These are phyloP conservation scores for Tremellales sp. DNA, from an alignment of 1,284 basidiomycete species.

Conservation along the genomic window DNA sequence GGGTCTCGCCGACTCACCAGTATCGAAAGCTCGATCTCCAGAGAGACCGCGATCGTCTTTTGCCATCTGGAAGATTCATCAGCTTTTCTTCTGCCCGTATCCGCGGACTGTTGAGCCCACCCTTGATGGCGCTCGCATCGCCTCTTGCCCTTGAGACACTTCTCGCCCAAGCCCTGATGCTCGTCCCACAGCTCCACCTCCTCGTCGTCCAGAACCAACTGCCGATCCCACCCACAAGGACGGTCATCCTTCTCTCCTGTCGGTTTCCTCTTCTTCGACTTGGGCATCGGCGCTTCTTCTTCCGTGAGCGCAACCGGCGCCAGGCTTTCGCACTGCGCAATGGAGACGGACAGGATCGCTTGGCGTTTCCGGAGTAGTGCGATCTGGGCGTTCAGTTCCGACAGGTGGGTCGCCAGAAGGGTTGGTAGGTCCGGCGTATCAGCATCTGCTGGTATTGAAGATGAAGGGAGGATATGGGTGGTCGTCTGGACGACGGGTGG, in stretches of 20 bases:
- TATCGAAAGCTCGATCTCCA: slow-evolving; percentile 31
- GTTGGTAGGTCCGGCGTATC: slow-evolving; percentile 3
- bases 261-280: slow-evolving; percentile 19
- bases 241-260: slow-evolving; percentile 24
- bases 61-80: slow-evolving; percentile 27
- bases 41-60: slow-evolving; percentile 26
- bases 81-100: background rate
- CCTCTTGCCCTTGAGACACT: slow-evolving; percentile 20
- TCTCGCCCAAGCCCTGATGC: slow-evolving; percentile 4
- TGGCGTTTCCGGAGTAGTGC: slow-evolving; percentile 28
- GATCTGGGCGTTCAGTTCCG: slow-evolving; percentile 12
- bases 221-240: slow-evolving; percentile 37
- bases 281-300: slow-evolving; percentile 12
- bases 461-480: slow-evolving; percentile 11
- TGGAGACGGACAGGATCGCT: slow-evolving; percentile 18
- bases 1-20: slow-evolving; percentile 19
- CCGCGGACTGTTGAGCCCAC: slow-evolving; percentile 8
- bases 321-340: slow-evolving; percentile 24
- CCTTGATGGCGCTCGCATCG: slow-evolving; percentile 43
- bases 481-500: slow-evolving; percentile 15
- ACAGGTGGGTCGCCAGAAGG: slow-evolving; percentile 15
- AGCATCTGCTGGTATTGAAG: background rate
- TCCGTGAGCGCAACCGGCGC: background rate
- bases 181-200: slow-evolving; percentile 17
- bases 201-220: slow-evolving; percentile 33